These are phyloP conservation scores for Phytophthora constricta DNA, from an alignment of 352 stramenopile genomes.

Conservation along the genomic window DNA sequence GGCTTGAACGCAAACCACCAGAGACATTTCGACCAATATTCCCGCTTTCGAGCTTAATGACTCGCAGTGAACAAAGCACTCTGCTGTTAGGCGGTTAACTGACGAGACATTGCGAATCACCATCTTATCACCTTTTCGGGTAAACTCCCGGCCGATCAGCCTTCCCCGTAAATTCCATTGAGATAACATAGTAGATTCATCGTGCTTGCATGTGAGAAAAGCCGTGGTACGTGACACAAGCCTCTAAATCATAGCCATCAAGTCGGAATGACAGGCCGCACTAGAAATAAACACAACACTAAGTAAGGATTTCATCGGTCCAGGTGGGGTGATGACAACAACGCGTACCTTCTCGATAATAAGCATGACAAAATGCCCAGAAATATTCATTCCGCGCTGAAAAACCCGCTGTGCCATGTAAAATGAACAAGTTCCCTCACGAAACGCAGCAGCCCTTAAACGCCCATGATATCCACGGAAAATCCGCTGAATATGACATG, in stretches of 20 bases:
- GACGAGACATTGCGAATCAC: conserved; percentile 42
- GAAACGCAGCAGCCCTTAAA: conserved; percentile 62
- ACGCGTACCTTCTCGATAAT: conserved; percentile 61
- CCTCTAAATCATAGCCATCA: conserved; percentile 59
- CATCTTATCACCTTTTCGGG: conserved; percentile 38
- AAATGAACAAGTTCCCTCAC: conserved; percentile 71
- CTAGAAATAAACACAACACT: conserved; percentile 21
- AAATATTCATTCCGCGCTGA: conserved; percentile 63
- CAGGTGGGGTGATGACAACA: background rate
- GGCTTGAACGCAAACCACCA: conserved; percentile 57
- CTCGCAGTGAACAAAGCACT: conserved; percentile 50
- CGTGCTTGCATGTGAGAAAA: conserved; percentile 62
- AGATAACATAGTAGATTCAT: conserved; percentile 57
- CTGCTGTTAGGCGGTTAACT: conserved; percentile 44
- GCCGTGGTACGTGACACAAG: conserved; percentile 55
- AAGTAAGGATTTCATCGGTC: background rate
- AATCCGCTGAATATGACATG: conserved; percentile 56
- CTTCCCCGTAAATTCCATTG: conserved; percentile 64
- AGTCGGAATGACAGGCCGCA: conserved; percentile 73
- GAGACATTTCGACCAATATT: conserved; percentile 17
- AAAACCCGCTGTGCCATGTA: conserved; percentile 75
- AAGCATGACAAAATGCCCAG: conserved; percentile 53
- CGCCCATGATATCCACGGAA: conserved; percentile 61
- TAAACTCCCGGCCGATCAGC: conserved; percentile 51
- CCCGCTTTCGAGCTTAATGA: background rate